These are phyloP conservation scores for Xylaria palmicola DNA, from an alignment of 495 filamentous ascomycete genomes.

Conservation along the genomic window DNA sequence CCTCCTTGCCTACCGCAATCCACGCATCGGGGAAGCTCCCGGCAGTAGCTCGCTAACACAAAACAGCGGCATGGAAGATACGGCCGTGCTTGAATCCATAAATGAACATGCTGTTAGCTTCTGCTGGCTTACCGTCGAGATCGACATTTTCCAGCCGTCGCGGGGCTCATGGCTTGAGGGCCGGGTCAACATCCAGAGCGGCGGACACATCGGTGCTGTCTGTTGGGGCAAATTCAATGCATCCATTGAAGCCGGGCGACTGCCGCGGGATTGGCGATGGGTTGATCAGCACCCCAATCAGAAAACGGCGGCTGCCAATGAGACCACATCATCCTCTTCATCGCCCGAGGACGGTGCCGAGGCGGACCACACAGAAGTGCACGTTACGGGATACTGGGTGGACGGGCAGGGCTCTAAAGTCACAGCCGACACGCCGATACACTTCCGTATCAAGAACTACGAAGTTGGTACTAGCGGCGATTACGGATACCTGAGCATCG, in stretches of 20 bases:
- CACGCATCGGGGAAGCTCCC: conserved; percentile 44
- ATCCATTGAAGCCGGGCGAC: conserved; percentile 45
- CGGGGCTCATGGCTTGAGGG: conserved; percentile 52
- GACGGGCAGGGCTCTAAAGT: conserved; percentile 37
- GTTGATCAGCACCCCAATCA: conserved; percentile 30
- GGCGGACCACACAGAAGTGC: conserved; percentile 36
- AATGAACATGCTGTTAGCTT: conserved; percentile 49
- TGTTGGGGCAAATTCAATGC: conserved; percentile 53
- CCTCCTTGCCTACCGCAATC: conserved; percentile 46
- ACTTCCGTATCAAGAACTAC: conserved; percentile 51
- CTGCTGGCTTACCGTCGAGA: conserved; percentile 48
- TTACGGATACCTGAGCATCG: conserved; percentile 47
- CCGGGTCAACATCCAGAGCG: conserved; percentile 46
- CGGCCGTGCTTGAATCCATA: conserved; percentile 36
- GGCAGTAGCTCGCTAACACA: conserved; percentile 38
- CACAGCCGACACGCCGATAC: conserved; percentile 36
- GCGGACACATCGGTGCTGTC: conserved; percentile 49
- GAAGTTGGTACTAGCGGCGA: conserved; percentile 50
- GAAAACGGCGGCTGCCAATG: conserved; percentile 20
- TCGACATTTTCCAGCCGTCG: conserved; percentile 43
- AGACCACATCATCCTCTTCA: conserved; percentile 19
- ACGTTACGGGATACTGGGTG: conserved; percentile 51
- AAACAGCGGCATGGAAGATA: conserved; percentile 31
- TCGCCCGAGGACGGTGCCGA: conserved; percentile 20
- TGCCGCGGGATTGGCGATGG: conserved; percentile 49